Evolutionary conservation across 2,329 filamentous ascomycete genomes (phyloP).

Genomic region (Paecilomyces variotii): DNA sequence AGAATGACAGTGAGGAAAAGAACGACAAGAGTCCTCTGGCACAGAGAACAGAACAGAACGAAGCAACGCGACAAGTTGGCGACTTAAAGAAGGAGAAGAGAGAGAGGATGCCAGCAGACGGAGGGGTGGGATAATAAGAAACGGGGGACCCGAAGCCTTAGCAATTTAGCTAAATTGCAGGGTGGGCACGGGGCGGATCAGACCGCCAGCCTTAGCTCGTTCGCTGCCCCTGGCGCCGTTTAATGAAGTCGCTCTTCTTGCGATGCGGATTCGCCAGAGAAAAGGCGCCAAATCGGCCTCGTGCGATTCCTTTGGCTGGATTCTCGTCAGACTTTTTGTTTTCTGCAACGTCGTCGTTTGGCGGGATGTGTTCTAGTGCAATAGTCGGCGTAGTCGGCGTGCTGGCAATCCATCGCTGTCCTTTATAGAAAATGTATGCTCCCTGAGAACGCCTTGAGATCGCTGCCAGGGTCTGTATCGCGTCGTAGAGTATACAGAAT

Average conservation of each 20-base stretch:
- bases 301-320: background rate
- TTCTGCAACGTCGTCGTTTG: background rate
- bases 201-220: background rate
- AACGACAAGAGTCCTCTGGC: conserved; percentile 8
- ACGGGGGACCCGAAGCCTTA: background rate
- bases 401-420: background rate
- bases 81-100: conserved; percentile 9
- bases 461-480: background rate
- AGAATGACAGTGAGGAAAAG: conserved; percentile 10
- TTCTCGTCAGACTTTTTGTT: background rate
- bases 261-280: background rate
- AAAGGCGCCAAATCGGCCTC: background rate
- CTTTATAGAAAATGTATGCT: background rate
- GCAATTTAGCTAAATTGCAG: background rate
- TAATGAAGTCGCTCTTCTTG: background rate
- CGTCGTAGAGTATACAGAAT: background rate
- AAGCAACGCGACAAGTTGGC: background rate
- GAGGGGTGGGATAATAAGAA: conserved; percentile 7
- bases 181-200: background rate
- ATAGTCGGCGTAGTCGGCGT: background rate
- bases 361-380: background rate
- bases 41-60: conserved; percentile 7
- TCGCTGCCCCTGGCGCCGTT: background rate
- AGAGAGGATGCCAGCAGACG: conserved; percentile 7
- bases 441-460: background rate